phyloP scores from a whole-genome alignment of 495 filamentous ascomycete genomes.

The Penicillium subrubescens region DNA sequence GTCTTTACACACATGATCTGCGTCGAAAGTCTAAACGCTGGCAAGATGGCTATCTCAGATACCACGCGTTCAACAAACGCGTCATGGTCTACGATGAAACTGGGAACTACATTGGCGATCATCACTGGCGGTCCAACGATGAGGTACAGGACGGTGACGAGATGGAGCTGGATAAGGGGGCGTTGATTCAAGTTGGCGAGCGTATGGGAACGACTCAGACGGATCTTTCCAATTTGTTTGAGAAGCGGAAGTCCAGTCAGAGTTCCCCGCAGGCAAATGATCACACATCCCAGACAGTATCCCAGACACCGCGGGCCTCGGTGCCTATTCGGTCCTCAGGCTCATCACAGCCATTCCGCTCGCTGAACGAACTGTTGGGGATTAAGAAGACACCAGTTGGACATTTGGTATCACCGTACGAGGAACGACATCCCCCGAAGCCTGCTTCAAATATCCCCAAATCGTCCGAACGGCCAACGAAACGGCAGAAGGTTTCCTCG shows the following conservation, averaged over 20 bases:
- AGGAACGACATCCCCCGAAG: constrained; percentile 33
- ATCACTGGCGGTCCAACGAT: constrained; percentile 71
- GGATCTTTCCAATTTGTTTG: constrained; percentile 71
- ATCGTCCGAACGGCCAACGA: constrained; percentile 40
- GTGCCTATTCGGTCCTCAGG: constrained; percentile 28
- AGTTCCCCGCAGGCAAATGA: constrained; percentile 27
- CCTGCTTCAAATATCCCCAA: constrained; percentile 15
- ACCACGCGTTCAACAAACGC: constrained; percentile 88
- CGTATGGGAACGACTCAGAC: constrained; percentile 69
- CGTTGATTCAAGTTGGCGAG: constrained; percentile 79
- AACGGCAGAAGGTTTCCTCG: constrained; percentile 46
- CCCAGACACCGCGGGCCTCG: constrained; percentile 20
- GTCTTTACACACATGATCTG: constrained; percentile 84
- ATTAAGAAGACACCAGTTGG: constrained; percentile 53
- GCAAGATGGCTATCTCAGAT: constrained; percentile 88
- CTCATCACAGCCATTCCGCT: constrained; percentile 44
- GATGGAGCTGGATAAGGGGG: constrained; percentile 72
- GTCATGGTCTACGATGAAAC: constrained; percentile 86
- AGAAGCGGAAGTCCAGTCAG: constrained; percentile 54
- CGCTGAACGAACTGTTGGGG: constrained; percentile 60
- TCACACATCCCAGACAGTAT: constrained; percentile 11
- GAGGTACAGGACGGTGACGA: constrained; percentile 77
- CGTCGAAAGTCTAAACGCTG: constrained; percentile 86
- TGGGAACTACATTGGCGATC: constrained; percentile 81
- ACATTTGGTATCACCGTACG: constrained; percentile 54